Evolutionary conservation across 176 grass and related monocot species (phyloP), one percentile per base, ranked within the genome.

Genomic region (Zizania latifolia): DNA sequence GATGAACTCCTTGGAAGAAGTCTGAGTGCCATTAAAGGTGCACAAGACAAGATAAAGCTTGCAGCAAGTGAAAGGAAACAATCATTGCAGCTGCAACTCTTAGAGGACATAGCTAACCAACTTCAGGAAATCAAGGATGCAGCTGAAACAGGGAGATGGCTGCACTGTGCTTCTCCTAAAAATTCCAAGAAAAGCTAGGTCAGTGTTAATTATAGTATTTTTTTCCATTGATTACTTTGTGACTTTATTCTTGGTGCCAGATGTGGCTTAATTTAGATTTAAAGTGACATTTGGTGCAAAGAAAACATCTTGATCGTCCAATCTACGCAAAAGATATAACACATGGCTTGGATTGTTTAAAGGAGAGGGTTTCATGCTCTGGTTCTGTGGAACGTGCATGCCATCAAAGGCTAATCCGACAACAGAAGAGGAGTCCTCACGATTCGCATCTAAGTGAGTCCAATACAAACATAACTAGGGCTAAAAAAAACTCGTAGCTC

Each of bases 31-130:
- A 88, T 90, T 39, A 88, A 88, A 85, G 71, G 82, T 77, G 89
- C 89, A 81, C 90, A 89, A 74, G 87, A 94, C 66, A 92, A 84
- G 65, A 82, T 99, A 74, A 78, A 82, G 50, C 70, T 85, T 58
- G 70, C 81, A 32, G 43, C 84, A 75, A 77, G 65, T 69, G 88
- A 87, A 87, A 86, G 86, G 55, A 79, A 66, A 43, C 82, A 90
- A 15, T 66, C 82, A 3, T 74, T 84, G n/a, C 81, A 90, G 28
- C 79, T 92, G 80, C 87, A 81, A 68, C 85, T 92, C 36, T 77
- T 94, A 40, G 84, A 92, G 82, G 94, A 98, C 59, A 94, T 92
- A 83, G 82, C 91, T 62, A 76, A 75, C 61, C 91, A 94, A 78
- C 89, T 94, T 76, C 74, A 90, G 45, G 89, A 82, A 86, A 90